phyloP scores from a whole-genome alignment of 2,329 filamentous ascomycete species.

The Talaromyces sp. region DNA sequence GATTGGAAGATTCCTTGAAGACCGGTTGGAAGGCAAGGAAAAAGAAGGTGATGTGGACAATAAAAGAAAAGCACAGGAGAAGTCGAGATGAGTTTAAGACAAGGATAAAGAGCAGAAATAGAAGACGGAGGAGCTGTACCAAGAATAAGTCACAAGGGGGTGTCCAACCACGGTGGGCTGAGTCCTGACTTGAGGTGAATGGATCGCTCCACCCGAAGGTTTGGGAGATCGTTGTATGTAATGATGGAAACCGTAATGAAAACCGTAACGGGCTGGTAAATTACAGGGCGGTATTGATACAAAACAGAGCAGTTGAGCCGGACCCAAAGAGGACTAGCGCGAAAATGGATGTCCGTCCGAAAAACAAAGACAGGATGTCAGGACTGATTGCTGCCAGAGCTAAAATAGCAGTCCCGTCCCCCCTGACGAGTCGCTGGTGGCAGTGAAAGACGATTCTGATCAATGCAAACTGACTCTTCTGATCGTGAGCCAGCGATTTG shows the following conservation, averaged over 20 bases:
- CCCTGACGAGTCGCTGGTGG: too few relatives aligned
- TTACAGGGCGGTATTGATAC: conserved; percentile 7
- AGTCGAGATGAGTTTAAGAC: neutral
- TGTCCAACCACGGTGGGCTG: conserved; percentile 10
- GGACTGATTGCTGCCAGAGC: conserved; percentile 7
- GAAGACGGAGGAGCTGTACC: neutral
- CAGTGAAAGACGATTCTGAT: neutral
- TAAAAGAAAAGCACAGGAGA: neutral
- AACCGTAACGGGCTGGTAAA: neutral
- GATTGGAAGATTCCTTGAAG: neutral
- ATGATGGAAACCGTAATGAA: conserved; percentile 7
- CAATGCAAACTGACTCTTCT: too few relatives aligned
- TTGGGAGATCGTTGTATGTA: conserved; percentile 13
- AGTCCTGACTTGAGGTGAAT: conserved; percentile 2
- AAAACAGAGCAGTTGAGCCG: neutral
- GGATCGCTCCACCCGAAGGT: conserved; percentile 12
- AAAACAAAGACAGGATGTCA: neutral
- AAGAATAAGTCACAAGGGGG: conserved; percentile 10
- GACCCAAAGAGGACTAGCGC: neutral
- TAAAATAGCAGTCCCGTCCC: neutral
- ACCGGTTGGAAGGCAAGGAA: neutral
- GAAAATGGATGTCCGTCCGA: neutral
- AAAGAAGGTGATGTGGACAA: too few relatives aligned
- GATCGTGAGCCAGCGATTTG: neutral
- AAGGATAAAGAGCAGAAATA: too few relatives aligned